Evolutionary conservation across 2,329 filamentous ascomycete genomes (phyloP).

Genomic region (Trichocomaceae sp.): DNA sequence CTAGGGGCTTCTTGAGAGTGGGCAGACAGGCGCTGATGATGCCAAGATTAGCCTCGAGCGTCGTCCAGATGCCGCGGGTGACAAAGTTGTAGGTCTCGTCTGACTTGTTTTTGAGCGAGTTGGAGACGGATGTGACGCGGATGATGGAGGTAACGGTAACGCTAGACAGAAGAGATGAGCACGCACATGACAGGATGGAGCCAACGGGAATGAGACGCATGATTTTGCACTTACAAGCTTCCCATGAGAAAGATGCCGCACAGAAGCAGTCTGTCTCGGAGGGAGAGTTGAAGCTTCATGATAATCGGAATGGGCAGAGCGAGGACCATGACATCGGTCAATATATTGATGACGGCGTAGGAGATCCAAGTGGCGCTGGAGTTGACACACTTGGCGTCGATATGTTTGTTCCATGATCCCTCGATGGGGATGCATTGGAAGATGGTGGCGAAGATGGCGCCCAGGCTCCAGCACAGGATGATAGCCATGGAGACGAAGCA

Average conservation of each 20-base stretch:
- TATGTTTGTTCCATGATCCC: constrained; percentile 27
- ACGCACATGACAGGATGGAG: neutral
- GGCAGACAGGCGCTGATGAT: constrained; percentile 28
- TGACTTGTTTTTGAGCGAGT: neutral
- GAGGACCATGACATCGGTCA: constrained; percentile 1
- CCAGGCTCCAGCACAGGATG: constrained; percentile 24
- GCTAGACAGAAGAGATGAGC: neutral
- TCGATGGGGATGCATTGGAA: constrained; percentile 34
- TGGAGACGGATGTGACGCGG: neutral
- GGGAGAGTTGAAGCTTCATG: neutral
- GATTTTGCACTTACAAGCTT: neutral
- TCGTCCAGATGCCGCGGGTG: constrained; percentile 25
- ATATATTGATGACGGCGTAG: neutral
- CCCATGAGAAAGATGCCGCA: neutral
- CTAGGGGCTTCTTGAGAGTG: constrained; percentile 33
- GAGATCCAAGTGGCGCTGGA: neutral
- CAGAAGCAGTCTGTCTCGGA: neutral
- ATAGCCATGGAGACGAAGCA: constrained; percentile 28
- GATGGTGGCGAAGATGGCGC: constrained; percentile 31
- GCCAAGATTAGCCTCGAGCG: constrained; percentile 26
- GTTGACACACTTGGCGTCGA: neutral
- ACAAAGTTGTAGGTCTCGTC: neutral
- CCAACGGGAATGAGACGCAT: too few species aligned
- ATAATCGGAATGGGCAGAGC: constrained; percentile 3
- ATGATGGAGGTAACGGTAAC: neutral